Base-by-base conservation (phyloP, 2,329 filamentous ascomycete species). In the Pseudocercospora fijiensis region DNA sequence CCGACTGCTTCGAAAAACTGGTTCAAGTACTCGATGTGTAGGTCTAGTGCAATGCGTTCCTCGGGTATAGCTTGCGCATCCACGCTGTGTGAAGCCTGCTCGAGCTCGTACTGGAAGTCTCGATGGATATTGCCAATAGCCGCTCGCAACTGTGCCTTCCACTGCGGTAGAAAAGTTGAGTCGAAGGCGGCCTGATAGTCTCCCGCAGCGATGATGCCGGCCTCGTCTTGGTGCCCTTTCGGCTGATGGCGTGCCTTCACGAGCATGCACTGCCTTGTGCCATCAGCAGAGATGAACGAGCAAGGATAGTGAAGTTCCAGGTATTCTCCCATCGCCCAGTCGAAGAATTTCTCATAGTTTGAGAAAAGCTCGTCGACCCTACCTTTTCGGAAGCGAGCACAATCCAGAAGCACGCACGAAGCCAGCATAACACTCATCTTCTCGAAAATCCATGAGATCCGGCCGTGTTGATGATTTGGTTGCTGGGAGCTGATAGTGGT, bases 341-440 rank as follows among this genome's bases (percentile, higher is more conserved):
- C 75, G 51, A 78, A 76, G 61, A 80, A 77, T n/a, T 76, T 72
- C 18, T 78, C 70, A 65, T 83, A 83, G 52, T 76, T 74, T 1
- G 72, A 69, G 64, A 81, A 78, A 22, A 82, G 72, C 57, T 77
- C 68, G 11, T 76, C 69, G 58, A 76, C 72, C 49, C 70, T 66
- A 18, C 77, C 77, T 70, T 75, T 75, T 6, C 74, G 68, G 62
- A 78, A 76, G 51, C 79, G 74, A 9, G 75, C 77, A 63, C 75
- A 79, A 57, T 84, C 81, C 1, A 84, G 72, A 70, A 84, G 75
- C 13, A 85, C 80, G 63, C 82, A 83, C 0, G 81, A 83, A 8
- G 82, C 80, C 18, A 84, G 76, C 78, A 84, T 78, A 7, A 74
- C 76, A 47, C 79, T 80, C 13, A 84, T 68, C 43, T 79, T 74